Base-by-base conservation (phyloP, 352 stramenopile species). In the Globisporangium megalacanthum region DNA sequence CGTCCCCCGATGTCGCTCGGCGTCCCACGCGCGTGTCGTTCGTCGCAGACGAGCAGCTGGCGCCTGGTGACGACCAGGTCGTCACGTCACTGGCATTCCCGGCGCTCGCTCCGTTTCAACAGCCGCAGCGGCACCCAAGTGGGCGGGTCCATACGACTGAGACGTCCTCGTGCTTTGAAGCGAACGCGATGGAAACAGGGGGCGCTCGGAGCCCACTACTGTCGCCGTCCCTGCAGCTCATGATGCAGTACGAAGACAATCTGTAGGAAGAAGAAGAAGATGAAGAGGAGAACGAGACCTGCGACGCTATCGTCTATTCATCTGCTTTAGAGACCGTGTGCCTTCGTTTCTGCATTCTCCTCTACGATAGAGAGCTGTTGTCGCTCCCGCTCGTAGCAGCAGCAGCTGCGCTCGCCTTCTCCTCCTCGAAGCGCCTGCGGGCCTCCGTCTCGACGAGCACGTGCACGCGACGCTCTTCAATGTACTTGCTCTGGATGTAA, bases 401-500 rank as follows among this genome's bases (percentile, higher is more conserved):
- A 39, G 42, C 42, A 19, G n/a, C 17, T n/a, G 41, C 41, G 14
- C 15, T 19, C 17, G 8, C 41, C 50, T 76, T 66, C 46, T 88
- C 77, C 35, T 68, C 64, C 54, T 87, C 62, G 36, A 78, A 79
- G 54, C 82, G 77, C 44, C 83, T 85, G 45, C 65, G 77, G 9
- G 82, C 82, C 39, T 89, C 74, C 7, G 52, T 70, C 65, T 92
- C 79, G 29, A 92, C 82, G 39, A 86, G 52, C 1, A 71, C 64
- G 20, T 56, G 60, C 20, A 89, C 83, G 41, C 77, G 74, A 59
- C 77, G 75, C 62, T 92, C 80, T 68, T 92, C 83, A 45, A 92
- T 80, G 59, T 83, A 89, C 61, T 91, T 92, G 65, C 69, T 87
- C 69, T 92, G 83, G 60, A 92, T 62, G 51, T 91, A 92, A 36